A percentile compares a stretch with the other conserved stretches of the same genome.
These are phyloP conservation scores for Sarcodon sp. DNA, from an alignment of 768 basidiomycete species.

Conservation along the genomic window DNA sequence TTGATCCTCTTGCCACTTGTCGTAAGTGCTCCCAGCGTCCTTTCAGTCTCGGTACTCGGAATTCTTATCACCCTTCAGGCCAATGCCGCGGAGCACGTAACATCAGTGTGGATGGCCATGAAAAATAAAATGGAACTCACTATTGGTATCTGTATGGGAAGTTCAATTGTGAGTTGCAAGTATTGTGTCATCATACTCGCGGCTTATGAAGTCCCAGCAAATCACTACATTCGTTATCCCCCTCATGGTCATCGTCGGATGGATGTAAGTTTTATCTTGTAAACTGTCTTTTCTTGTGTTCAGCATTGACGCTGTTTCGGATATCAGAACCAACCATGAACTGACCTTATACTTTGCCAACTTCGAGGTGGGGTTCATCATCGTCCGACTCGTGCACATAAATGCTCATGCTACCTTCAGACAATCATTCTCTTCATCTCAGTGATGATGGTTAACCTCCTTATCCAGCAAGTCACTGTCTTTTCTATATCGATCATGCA, in stretches of 20 bases:
- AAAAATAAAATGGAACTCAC: conserved; percentile 65
- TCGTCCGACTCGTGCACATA: not conserved
- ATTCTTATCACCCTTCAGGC: conserved; percentile 25
- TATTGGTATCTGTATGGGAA: conserved; percentile 70
- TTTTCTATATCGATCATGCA: not conserved
- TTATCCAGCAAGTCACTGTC: conserved; percentile 43
- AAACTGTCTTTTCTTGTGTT: not conserved
- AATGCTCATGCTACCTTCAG: conserved; percentile 17
- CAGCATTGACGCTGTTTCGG: conserved; percentile 1
- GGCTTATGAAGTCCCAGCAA: conserved; percentile 34
- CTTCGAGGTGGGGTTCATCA: conserved; percentile 46
- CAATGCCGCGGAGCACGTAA: conserved; percentile 80
- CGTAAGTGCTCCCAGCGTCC: conserved; percentile 25
- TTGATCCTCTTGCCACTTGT: conserved; percentile 82
- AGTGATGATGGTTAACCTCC: conserved; percentile 76
- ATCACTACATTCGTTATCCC: conserved; percentile 82
- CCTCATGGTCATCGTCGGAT: conserved; percentile 78
- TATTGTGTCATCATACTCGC: not conserved
- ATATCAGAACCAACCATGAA: conserved; percentile 45
- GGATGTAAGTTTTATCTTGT: conserved; percentile 43
- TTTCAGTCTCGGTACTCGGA: not conserved
- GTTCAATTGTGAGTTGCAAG: conserved; percentile 46
- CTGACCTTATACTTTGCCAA: conserved; percentile 76
- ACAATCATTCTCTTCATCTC: conserved; percentile 82
- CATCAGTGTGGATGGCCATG: conserved; percentile 81